Base-by-base conservation (phyloP, 352 stramenopile species). In the Globisporangium spiculum region DNA sequence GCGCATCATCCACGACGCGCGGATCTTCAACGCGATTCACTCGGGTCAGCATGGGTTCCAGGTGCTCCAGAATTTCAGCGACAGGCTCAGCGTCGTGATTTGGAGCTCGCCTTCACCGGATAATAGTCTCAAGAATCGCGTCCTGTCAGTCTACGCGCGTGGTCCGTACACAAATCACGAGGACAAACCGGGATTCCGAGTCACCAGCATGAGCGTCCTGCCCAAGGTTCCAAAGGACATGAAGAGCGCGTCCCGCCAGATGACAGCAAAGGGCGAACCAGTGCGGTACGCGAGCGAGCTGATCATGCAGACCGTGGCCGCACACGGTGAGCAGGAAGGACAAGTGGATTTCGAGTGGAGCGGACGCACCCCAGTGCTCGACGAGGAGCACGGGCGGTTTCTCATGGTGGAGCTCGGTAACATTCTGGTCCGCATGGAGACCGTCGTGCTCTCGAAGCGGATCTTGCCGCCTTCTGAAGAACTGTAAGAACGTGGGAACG, bases 391-490 rank as follows among this genome's bases (percentile, higher is more conserved):
- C 2, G 48, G 48, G 3, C 48, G 48, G 48, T 54, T 54, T 7
- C 48, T 54, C n/a, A 27, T 54, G 48, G 48, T 54, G 48, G 48
- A 54, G 48, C 20, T 54, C 20, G 7, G 48, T n/a, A 54, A 54
- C 48, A 54, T 54, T 20, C 20, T 54, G n/a, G 22, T 54, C n/a
- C 48, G 48, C 48, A 54, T 26, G 48, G 48, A 54, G 20, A 54
- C 18, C 7, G 6, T 22, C 48, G 48, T 54, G 48, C n/a, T 54
- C n/a, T 22, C 48, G 10, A 54, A 26, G 48, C 18, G 48, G 20
- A 2, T 54, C 20, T 26, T 26, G n/a, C 20, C 48, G n/a, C 20
- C 48, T 16, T 54, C 48, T 2, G 48, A 54, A 22, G 48, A 8
- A 14, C 20, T 4, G 48, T 54, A 20, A 52, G 44, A 52, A 52